A percentile compares a stretch with the other conserved stretches of the same genome.
Conservation (phyloP, 2,329 filamentous ascomycete species). For the Aspergillus ruber region DNA sequence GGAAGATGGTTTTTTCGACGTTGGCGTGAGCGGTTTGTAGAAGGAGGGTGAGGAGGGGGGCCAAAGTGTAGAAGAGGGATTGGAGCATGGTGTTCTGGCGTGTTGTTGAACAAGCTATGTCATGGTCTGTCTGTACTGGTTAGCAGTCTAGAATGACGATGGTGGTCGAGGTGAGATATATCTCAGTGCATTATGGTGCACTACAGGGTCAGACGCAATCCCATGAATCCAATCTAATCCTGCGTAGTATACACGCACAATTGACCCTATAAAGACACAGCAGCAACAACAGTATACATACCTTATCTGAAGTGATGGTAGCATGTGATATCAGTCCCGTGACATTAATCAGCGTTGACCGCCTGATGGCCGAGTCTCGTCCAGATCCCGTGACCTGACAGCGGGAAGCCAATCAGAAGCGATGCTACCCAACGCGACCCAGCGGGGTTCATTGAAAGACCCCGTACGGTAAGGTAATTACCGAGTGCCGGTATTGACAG, state of each 20-base stretch:
- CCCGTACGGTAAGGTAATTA: slow-evolving; percentile 4
- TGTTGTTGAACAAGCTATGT: background rate
- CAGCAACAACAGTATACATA: too few species aligned
- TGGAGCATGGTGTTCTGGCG: background rate
- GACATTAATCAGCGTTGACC: slow-evolving; percentile 17
- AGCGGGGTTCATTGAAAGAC: slow-evolving; percentile 26
- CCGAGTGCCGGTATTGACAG: background rate
- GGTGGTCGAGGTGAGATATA: too few species aligned
- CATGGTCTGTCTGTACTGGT: background rate
- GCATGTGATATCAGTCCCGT: background rate
- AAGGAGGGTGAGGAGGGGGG: slow-evolving; percentile 13
- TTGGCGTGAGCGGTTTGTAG: slow-evolving; percentile 52
- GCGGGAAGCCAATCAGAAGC: slow-evolving; percentile 20
- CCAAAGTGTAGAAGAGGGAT: slow-evolving; percentile 3
- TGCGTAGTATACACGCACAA: too few species aligned
- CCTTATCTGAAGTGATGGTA: too few species aligned
- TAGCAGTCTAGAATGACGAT: too few species aligned
- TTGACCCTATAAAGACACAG: too few species aligned
- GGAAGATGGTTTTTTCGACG: slow-evolving; percentile 85
- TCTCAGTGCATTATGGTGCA: background rate
- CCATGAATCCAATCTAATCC: too few species aligned
- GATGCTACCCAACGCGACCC: slow-evolving; percentile 28
- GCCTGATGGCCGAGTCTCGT: slow-evolving; percentile 8
- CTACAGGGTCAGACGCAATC: background rate
- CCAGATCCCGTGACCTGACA: slow-evolving; percentile 1